Evolutionary conservation across 345 rosid genomes (phyloP).

Genomic region (Syzygium aqueum): DNA sequence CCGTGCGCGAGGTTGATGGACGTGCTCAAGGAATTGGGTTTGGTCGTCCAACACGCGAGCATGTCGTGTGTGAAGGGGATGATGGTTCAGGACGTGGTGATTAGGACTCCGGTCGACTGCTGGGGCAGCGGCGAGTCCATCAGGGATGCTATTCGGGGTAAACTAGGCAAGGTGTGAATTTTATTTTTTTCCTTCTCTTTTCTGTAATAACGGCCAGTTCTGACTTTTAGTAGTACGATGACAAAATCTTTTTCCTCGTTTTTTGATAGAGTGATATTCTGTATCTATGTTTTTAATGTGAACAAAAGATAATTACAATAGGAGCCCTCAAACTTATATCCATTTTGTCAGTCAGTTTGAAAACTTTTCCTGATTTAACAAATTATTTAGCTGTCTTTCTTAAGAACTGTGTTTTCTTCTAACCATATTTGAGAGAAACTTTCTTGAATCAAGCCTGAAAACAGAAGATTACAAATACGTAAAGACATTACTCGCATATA

Average conservation of each 20-base stretch:
- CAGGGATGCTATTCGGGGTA: background rate
- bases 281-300: background rate
- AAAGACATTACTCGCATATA: too few relatives aligned
- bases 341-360: too few relatives aligned
- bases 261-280: background rate
- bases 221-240: background rate
- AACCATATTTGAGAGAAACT: too few relatives aligned
- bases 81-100: slow-evolving; percentile 33
- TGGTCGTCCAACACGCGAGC: slow-evolving; percentile 33
- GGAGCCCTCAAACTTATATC: too few relatives aligned
- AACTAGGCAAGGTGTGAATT: background rate
- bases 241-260: background rate
- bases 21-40: background rate
- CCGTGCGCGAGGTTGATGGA: background rate
- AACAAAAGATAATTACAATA: too few relatives aligned
- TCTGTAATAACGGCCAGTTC: background rate
- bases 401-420: too few relatives aligned
- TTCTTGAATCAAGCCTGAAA: too few relatives aligned
- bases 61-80: slow-evolving; percentile 17
- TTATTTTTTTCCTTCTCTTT: background rate
- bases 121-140: background rate
- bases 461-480: too few relatives aligned
- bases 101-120: slow-evolving; percentile 17
- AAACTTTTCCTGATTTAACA: too few relatives aligned
- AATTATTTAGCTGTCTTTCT: too few relatives aligned